Evolutionary conservation across 169 alveolate species (phyloP), one percentile per base, ranked within the genome.

Genomic region (Plasmodium sp.): DNA sequence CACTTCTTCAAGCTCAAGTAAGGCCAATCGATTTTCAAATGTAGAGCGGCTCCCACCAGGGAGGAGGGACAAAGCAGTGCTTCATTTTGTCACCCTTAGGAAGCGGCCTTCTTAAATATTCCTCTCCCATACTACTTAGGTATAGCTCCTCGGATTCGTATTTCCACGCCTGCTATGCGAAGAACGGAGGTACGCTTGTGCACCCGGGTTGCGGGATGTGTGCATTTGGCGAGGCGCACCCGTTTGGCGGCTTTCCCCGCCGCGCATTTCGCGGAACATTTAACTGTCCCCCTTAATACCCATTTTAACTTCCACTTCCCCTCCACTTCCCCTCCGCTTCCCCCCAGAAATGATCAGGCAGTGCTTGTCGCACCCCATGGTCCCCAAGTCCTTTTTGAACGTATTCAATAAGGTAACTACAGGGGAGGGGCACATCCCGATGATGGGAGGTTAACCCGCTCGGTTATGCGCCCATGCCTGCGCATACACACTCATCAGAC

Each of bases 1-100:
- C 94, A 90, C 36, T 90, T 90, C 83, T 90, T 90, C 54, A 90
- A 90, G 83, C 48, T 90, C 41, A 90, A 90, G 94, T 90, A 81
- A 80, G 83, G n/a, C 31, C 34, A 33, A 33, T 6, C 39, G 16
- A 3, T 67, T 67, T 31, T 18, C n/a, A 75, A 27, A 18, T 36
- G 34, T 6, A 34, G 22, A 75, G 45, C 10, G 5, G n/a, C 10
- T 34, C 48, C 72, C 71, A 43, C 16, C 33, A 27, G 62, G 39
- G 72, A 80, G 73, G 27, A 48, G 62, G 72, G 51, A 90, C 62
- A 71, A 80, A 31, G 41, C 33, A 39, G 45, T 31, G 67, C 67
- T 9, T 18, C 72, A 62, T 82, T 82, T 82, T 43, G 16, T 82
- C 7, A n/a, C 1, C 9, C n/a, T 22, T 16, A 22, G 27, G 27